Evolutionary conservation across 495 filamentous ascomycete genomes (phyloP), one percentile per base, ranked within the genome.

Genomic region (Neurospora sp.): DNA sequence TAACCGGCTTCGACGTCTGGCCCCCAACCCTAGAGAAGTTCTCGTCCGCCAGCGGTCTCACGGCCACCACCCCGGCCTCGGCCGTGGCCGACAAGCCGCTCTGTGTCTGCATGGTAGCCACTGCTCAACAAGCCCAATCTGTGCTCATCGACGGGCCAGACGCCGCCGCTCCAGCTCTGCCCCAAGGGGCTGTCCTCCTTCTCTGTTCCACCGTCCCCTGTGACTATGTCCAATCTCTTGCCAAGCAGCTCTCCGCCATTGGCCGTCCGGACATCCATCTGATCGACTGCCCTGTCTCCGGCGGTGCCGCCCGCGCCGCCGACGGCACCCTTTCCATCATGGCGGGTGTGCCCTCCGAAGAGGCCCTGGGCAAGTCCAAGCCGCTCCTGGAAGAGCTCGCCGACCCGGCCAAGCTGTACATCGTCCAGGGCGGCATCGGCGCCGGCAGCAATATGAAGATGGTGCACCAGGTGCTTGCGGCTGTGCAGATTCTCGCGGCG

Each of bases 381-480:
- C 84, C 85, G 60, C 76, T 94, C 14, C 85, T 96, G 1, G 83
- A 89, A 40, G 87, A 86, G 76, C 88, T 96, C 84, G 84, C 85
- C 10, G 84, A 87, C 73, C 77, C 83, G n/a, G 75, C 74, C 7
- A 93, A 93, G 79, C 80, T 95, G 39, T 94, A 93, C 76, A 85
- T 92, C 23, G 90, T 96, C 9, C 85, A 87, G 10, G 92, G 93
- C 11, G 92, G 91, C 4, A 83, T 94, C 70, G 92, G 92, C 5
- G 89, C 89, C 0, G 92, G 93, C n/a, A 93, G 90, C 76, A 95
- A 94, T 78, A 92, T 94, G 87, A 96, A 96, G 82, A 93, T 94
- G 88, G 89, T 92, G 70, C 93, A 95, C 81, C 93, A 96, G 80
- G 89, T 96, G 20, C 86, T 94, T 12, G 93, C 92, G 1, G 92